Evolutionary conservation across 768 basidiomycete genomes (phyloP), one percentile per base, ranked within the genome.

Genomic region (Strobilomyces echinocephalus): DNA sequence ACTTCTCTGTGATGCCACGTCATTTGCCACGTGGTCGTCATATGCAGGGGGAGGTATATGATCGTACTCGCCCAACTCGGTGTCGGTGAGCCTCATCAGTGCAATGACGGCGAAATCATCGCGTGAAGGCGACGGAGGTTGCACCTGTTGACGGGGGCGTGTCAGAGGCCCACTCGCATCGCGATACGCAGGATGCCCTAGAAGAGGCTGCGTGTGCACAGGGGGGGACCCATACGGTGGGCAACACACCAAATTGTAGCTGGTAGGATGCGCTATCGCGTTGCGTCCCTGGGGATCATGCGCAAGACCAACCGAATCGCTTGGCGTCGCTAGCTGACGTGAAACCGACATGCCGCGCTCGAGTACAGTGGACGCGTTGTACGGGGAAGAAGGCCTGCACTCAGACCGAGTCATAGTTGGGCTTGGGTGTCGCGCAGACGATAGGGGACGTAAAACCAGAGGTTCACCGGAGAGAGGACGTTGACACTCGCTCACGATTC

Each of bases 391-490:
- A 7, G 52, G 60, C 35, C 53, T 33, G 21, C 45, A 54, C 28
- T 59, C 59, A 0, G 59, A 45, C 36, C 60, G 59, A 14, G 53
- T 3, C 3, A 44, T 56, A 30, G 61, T 57, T 48, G 62, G 65
- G 36, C 63, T 59, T 8, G 62, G 49, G 24, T 62, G 46, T 48
- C 58, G 61, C 9, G 75, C 74, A 26, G 83, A 85, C 12, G 86
- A 83, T 44, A 81, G 78, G 8, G 85, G 83, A 60, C 84, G 87
- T 20, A 79, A 79, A 54, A 79, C 84, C 40, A 82, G 24, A 10
- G 78, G 75, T 67, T 97, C 95, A 4, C 92, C 94, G 8, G 94
- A 95, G 65, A 97, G 79, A 1, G 86, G 81, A 62, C 93, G 91
- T 24, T 85, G 81, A 64, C 97, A 97, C 58, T 83, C 79, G 1